A percentile compares a stretch with the other conserved stretches of the same genome.
Conservation (phyloP, 2,329 filamentous ascomycete species). For the Sphaerulina musiva region DNA sequence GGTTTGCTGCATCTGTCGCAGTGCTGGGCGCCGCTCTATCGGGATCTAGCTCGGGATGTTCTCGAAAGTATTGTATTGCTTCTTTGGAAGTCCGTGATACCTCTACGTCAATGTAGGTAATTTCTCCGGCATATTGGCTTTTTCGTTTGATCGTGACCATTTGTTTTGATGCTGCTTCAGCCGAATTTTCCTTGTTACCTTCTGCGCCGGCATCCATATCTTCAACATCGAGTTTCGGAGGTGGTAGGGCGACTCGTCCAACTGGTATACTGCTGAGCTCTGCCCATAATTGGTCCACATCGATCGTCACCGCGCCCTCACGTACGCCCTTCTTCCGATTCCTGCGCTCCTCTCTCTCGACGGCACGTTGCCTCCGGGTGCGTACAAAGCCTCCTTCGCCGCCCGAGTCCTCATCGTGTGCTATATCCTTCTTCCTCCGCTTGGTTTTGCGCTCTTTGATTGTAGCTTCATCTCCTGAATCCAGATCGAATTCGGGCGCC, state of each 20-base stretch:
- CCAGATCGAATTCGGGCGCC: constrained; percentile 35
- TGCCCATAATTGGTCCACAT: constrained; percentile 51
- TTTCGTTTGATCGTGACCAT: constrained; percentile 51
- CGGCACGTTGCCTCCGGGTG: constrained; percentile 48
- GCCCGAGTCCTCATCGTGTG: constrained; percentile 33
- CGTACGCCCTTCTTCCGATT: constrained; percentile 39
- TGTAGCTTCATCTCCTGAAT: constrained; percentile 53
- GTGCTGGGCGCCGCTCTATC: constrained; percentile 23
- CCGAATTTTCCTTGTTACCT: constrained; percentile 31
- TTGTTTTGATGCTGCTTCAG: constrained; percentile 25
- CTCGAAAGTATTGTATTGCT: constrained; percentile 46
- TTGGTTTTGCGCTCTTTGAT: constrained; percentile 43
- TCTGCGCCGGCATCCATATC: constrained; percentile 19
- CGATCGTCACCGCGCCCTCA: constrained; percentile 46
- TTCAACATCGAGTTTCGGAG: constrained; percentile 8
- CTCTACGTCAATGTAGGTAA: constrained; percentile 48
- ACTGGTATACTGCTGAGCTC: constrained; percentile 41
- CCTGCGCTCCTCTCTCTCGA: constrained; percentile 45
- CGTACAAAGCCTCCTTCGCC: constrained; percentile 48
- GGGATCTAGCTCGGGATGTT: constrained; percentile 35
- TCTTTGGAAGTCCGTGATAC: constrained; percentile 50
- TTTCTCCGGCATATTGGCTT: constrained; percentile 53
- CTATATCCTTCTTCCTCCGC: constrained; percentile 36
- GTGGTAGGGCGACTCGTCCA: constrained; percentile 21
- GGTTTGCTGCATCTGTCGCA: constrained; percentile 14